phyloP scores from a whole-genome alignment of 306 rosid species.

The Ochetophila trinervis region DNA sequence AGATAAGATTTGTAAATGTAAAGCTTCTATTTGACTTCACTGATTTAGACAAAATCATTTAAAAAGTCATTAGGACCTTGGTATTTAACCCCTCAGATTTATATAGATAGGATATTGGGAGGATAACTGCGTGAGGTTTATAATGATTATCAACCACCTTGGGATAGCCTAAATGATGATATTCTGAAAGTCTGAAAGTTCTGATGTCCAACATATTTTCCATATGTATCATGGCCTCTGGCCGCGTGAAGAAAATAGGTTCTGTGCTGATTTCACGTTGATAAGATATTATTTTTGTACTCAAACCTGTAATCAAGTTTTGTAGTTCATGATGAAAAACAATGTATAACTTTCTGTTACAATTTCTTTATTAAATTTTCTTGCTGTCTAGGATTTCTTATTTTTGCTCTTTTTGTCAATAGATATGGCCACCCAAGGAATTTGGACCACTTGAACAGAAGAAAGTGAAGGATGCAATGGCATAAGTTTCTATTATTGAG shows the following conservation, averaged over 20 bases:
- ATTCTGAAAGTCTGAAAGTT: background rate
- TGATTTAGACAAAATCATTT: background rate
- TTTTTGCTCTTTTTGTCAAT: slow-evolving; percentile 13
- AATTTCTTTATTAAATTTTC: background rate
- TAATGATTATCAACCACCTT: background rate
- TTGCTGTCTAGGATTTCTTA: background rate
- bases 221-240: background rate
- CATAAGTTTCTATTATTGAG: slow-evolving; percentile 30
- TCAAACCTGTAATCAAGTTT: background rate
- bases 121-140: background rate
- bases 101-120: background rate
- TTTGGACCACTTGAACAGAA: slow-evolving; percentile 58
- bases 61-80: background rate
- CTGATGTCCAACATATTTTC: background rate
- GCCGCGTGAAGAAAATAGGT: background rate
- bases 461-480: slow-evolving; percentile 25
- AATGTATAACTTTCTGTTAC: background rate
- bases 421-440: slow-evolving; percentile 57
- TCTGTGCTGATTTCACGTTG: background rate
- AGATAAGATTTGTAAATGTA: background rate
- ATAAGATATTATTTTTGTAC: background rate
- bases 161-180: background rate
- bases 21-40: background rate
- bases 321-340: background rate
- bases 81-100: background rate